Base-by-base conservation (phyloP, 1,284 basidiomycete genomes). In the Nidula niveotomentosa region DNA sequence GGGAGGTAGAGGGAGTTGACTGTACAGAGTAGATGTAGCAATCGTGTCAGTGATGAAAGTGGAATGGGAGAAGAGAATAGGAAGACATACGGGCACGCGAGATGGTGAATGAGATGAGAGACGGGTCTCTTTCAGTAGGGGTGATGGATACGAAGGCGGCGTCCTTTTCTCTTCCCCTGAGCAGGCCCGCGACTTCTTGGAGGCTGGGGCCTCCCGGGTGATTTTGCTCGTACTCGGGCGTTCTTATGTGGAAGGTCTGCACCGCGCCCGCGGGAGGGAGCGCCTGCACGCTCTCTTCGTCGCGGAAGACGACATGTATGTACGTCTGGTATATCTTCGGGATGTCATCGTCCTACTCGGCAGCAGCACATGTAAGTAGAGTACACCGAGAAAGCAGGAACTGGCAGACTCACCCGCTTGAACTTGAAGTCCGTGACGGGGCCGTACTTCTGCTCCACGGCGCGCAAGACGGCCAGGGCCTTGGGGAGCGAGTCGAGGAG, bases 381-480 rank as follows among this genome's bases (percentile, higher is more conserved):
- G n/a, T n/a, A n/a, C n/a, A n/a, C n/a, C n/a, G n/a, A n/a, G n/a
- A n/a, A n/a, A n/a, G n/a, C n/a, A n/a, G n/a, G n/a, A n/a, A n/a
- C n/a, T n/a, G n/a, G n/a, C n/a, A n/a, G 23, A 60, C 78, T 55
- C 62, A 86, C 85, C 64, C 77, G 72, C 33, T 64, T 52, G 43
- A 84, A 68, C 39, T 69, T 68, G 55, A 76, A 82, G 54, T 83
- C 77, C 35, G 72, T 68, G 37, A 86, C 65, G 9, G 70, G 69
- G 12, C 85, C 85, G 64, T 80, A 87, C 55, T 76, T 77, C 18
- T 73, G 74, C 68, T 88, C 85, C 18, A 88, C 56, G 2, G 74
- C 77, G 43, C 79, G 77, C 54, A 85, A 61, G 52, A 84, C 71
- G 45, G 78, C 70, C 13, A 79, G 70, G 7, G 77, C 78, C 36